Percentiles rank a stretch among this genome's conserved stretches.
Conservation (phyloP, 2,329 filamentous ascomycete genomes). For the Calonectria montana region DNA sequence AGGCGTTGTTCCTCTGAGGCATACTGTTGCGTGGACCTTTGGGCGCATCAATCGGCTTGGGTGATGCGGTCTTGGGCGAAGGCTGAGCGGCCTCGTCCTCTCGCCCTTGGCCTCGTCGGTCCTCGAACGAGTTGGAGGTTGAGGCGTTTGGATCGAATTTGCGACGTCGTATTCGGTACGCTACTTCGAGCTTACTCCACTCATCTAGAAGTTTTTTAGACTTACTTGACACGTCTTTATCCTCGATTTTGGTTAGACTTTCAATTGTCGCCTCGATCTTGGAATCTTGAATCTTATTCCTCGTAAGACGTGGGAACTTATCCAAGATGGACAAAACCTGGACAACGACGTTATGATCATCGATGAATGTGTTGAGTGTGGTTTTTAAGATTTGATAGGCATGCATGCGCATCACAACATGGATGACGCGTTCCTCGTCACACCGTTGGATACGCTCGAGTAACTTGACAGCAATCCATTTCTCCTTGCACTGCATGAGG, state of each 20-base stretch:
- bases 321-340: slow-evolving; percentile 92
- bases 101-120: slow-evolving; percentile 66
- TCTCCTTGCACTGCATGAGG: slow-evolving; percentile 97
- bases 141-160: slow-evolving; percentile 79
- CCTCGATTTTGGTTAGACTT: slow-evolving; percentile 72
- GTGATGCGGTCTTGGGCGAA: slow-evolving; percentile 54
- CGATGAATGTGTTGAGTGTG: slow-evolving; percentile 83
- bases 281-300: slow-evolving; percentile 97
- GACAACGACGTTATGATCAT: slow-evolving; percentile 89
- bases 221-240: slow-evolving; percentile 80
- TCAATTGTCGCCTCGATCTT: slow-evolving; percentile 90
- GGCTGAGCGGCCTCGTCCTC: slow-evolving; percentile 53
- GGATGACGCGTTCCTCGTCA: slow-evolving; percentile 86
- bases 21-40: slow-evolving; percentile 71
- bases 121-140: slow-evolving; percentile 68
- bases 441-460: slow-evolving; percentile 88
- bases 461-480: slow-evolving; percentile 98
- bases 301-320: slow-evolving; percentile 87
- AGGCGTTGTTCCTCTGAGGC: slow-evolving; percentile 63
- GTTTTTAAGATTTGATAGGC: slow-evolving; percentile 95
- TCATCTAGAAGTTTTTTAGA: slow-evolving; percentile 79
- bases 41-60: slow-evolving; percentile 63
- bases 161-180: slow-evolving; percentile 92
- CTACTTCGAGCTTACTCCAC: slow-evolving; percentile 91
- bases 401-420: slow-evolving; percentile 94